phyloP scores from a whole-genome alignment of 768 basidiomycete genomes.

The Lentinula raphanica region DNA sequence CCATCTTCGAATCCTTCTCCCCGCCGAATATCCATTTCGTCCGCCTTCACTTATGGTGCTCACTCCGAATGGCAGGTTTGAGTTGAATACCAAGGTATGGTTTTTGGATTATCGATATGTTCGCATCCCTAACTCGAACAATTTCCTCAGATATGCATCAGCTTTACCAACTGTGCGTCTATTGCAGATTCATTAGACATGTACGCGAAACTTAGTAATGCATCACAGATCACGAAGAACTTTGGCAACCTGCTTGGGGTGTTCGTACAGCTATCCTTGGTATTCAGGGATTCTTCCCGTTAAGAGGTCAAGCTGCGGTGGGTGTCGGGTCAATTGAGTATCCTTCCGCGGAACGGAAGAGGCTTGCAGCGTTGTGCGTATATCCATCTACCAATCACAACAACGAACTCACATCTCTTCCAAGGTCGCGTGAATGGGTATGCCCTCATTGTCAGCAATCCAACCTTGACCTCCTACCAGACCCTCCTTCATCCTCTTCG shows the following conservation, averaged over 20 bases:
- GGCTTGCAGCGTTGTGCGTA: slow-evolving; percentile 70
- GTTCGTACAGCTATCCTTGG: slow-evolving; percentile 94
- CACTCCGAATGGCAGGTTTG: slow-evolving; percentile 95
- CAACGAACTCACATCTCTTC: slow-evolving; percentile 11
- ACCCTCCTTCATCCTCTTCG: slow-evolving; percentile 35
- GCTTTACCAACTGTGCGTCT: slow-evolving; percentile 80
- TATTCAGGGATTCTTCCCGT: slow-evolving; percentile 83
- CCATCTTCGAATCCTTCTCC: slow-evolving; percentile 86
- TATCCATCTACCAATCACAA: not conserved
- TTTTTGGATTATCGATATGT: not conserved
- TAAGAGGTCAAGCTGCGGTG: slow-evolving; percentile 81
- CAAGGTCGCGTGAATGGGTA: slow-evolving; percentile 74
- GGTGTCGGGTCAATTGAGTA: slow-evolving; percentile 87
- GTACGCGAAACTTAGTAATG: not conserved
- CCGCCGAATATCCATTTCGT: slow-evolving; percentile 93
- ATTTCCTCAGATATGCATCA: slow-evolving; percentile 73
- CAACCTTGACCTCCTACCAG: slow-evolving; percentile 69
- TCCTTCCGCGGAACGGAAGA: slow-evolving; percentile 67
- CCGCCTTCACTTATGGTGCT: slow-evolving; percentile 95
- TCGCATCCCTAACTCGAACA: slow-evolving; percentile 4
- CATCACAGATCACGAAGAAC: slow-evolving; percentile 79
- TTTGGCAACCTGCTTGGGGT: slow-evolving; percentile 99
- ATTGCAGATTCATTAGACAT: not conserved
- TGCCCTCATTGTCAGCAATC: slow-evolving; percentile 68
- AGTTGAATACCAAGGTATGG: slow-evolving; percentile 88